Conservation (phyloP, 1,284 basidiomycete genomes). For the Irpex lacteus region DNA sequence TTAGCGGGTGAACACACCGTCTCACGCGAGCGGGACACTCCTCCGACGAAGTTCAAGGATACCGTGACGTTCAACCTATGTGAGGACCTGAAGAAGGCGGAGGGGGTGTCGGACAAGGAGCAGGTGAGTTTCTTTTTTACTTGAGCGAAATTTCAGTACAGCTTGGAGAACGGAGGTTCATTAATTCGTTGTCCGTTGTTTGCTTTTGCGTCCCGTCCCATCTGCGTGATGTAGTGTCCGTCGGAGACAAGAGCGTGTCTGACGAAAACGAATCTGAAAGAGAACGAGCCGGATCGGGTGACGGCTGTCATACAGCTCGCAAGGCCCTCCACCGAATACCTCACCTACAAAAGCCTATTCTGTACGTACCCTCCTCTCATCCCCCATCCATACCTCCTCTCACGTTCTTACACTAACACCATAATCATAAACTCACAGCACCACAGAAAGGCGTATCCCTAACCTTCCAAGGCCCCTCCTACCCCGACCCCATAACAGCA, state of each 20-base stretch:
- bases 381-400: not conserved
- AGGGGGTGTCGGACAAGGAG: conserved; percentile 51
- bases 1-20: conserved; percentile 50
- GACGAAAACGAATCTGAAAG: conserved; percentile 62
- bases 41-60: conserved; percentile 37
- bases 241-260: conserved; percentile 68
- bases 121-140: conserved; percentile 49
- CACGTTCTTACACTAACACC: conserved; percentile 5
- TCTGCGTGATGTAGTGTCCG: conserved; percentile 49
- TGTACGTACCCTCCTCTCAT: conserved; percentile 39
- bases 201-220: conserved; percentile 55
- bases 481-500: conserved; percentile 43
- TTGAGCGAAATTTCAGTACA: not conserved
- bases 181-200: conserved; percentile 3
- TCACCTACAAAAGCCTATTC: conserved; percentile 38
- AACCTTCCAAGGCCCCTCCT: conserved; percentile 56
- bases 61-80: conserved; percentile 48
- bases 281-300: conserved; percentile 49
- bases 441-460: conserved; percentile 56
- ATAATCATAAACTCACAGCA: conserved; percentile 27
- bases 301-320: conserved; percentile 67
- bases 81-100: conserved; percentile 47
- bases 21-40: conserved; percentile 34
- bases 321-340: conserved; percentile 39
- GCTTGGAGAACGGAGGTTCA: conserved; percentile 4